Evolutionary conservation across 306 rosid genomes (phyloP), one percentile per base, ranked within the genome.

Genomic region (Amphicarpaea edgeworthii): DNA sequence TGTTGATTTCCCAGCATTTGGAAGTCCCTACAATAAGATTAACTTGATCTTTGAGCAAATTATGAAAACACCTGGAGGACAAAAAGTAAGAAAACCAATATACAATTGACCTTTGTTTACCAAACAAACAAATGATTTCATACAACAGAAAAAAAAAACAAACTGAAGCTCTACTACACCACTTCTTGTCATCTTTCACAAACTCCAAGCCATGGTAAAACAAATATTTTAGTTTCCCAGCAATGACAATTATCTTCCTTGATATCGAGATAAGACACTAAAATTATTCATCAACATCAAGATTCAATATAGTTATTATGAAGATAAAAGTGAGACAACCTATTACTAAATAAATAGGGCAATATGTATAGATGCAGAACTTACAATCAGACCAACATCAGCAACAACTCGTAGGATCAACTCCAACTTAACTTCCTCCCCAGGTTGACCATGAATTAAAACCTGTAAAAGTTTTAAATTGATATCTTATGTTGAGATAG

Each of bases 1-100:
- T 6, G 99, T 92, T 79, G 96, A 95, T 80, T 95, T 92, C 54
- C 99, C 98, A 77, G 99, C 99, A 90, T 96, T 96, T 57, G 97
- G 98, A 77, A 96, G 99, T 82, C 99, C 99, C 93, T 89, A 77
- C 50, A 82, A 76, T 58, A 86, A 78, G 74, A 72, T 67, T 71
- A 68, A 77, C 75, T 68, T 54, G 77, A 59, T 68, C 51, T 65
- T 30, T 58, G 68, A 53, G 71, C 75, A 72, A 59, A 34, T 74
- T 76, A 68, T 58, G 38, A 28, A 58, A 62, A 77, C 26, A 73
- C n/a, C 19, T 30, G 14, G 19, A 75, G 38, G 7, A 65, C 32
- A 28, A 40, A 41, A 7, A 26, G 46, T 55, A 67, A 73, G 54
- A 76, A 50, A 23, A 68, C 41, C 60, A 77, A 42, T 32, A 57